A percentile compares a stretch with the other conserved stretches of the same genome.
Conservation (phyloP, 2,329 filamentous ascomycete genomes). For the Colletotrichum gloeosporioides region DNA sequence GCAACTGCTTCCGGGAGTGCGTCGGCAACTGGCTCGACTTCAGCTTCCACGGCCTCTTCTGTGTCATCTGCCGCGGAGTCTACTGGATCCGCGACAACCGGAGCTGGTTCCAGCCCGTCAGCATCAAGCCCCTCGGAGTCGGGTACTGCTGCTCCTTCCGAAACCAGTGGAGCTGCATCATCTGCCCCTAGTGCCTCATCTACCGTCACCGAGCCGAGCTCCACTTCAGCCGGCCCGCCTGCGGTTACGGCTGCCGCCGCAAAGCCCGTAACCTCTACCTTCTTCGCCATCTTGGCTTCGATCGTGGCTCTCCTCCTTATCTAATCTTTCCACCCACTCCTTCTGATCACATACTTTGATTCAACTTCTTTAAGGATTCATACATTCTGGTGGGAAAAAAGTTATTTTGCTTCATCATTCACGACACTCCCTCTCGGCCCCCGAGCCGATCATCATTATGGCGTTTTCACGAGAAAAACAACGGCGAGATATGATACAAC, state of each 20-base stretch:
- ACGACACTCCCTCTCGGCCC: not conserved
- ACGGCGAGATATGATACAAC: not conserved
- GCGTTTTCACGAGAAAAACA: not conserved
- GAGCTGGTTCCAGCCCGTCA: not conserved
- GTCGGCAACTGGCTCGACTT: not conserved
- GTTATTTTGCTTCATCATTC: not conserved
- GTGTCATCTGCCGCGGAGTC: not conserved
- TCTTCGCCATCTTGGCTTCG: slow-evolving; percentile 4
- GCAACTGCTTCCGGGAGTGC: not conserved
- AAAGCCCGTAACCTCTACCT: not conserved
- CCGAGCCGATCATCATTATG: not conserved
- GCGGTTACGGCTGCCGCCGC: not conserved
- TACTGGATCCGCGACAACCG: not conserved
- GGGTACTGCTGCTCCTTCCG: not conserved
- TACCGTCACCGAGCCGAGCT: not conserved
- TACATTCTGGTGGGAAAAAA: not conserved
- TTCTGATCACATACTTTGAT: not conserved
- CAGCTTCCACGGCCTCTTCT: not conserved
- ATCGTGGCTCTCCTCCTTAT: slow-evolving; percentile 12
- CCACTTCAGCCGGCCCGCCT: not conserved
- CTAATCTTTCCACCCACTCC: not conserved
- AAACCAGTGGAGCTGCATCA: not conserved
- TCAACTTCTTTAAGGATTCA: not conserved
- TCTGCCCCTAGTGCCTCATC: not conserved
- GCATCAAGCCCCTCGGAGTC: not conserved